Percentiles rank a stretch among this genome's conserved stretches.
These are phyloP conservation scores for Aegilops umbellulata DNA, from an alignment of 176 grass and related monocot genomes.

Conservation along the genomic window DNA sequence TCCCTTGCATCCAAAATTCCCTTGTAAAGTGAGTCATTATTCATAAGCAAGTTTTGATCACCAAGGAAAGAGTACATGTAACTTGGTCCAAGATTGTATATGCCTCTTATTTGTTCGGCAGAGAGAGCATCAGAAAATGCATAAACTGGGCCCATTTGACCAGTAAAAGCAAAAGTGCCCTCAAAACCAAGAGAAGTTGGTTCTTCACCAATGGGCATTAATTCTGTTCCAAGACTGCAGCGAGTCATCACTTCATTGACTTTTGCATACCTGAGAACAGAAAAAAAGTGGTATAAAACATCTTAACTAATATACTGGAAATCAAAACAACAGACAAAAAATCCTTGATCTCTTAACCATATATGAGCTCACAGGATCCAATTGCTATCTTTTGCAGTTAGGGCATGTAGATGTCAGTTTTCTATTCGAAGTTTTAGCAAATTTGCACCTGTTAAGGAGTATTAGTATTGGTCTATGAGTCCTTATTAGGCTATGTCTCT, in stretches of 20 bases:
- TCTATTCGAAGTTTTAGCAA: slow-evolving; percentile 13
- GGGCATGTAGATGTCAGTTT: background rate
- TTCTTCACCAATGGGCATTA: slow-evolving; percentile 85
- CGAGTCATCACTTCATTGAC: slow-evolving; percentile 86
- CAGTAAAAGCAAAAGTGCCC: slow-evolving; percentile 71
- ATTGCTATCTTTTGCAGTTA: slow-evolving; percentile 9
- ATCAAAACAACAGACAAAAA: background rate
- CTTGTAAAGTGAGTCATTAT: slow-evolving; percentile 66
- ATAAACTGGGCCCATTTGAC: slow-evolving; percentile 98
- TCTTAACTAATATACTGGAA: slow-evolving; percentile 15
- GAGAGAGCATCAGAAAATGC: slow-evolving; percentile 83
- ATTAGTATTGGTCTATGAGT: too few relatives aligned
- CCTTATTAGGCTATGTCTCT: too few relatives aligned
- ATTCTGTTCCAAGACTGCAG: slow-evolving; percentile 81
- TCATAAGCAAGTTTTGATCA: slow-evolving; percentile 78
- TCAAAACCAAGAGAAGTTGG: slow-evolving; percentile 72
- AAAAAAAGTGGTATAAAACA: slow-evolving; percentile 30
- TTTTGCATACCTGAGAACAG: slow-evolving; percentile 81
- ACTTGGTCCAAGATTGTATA: slow-evolving; percentile 93
- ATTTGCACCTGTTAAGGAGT: background rate
- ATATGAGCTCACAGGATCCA: slow-evolving; percentile 21
- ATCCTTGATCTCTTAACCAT: background rate
- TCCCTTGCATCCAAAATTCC: slow-evolving; percentile 80
- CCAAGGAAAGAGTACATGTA: slow-evolving; percentile 98
- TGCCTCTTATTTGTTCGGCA: slow-evolving; percentile 89